phyloP scores from a whole-genome alignment of 345 rosid species.

The Gossypium turneri region DNA sequence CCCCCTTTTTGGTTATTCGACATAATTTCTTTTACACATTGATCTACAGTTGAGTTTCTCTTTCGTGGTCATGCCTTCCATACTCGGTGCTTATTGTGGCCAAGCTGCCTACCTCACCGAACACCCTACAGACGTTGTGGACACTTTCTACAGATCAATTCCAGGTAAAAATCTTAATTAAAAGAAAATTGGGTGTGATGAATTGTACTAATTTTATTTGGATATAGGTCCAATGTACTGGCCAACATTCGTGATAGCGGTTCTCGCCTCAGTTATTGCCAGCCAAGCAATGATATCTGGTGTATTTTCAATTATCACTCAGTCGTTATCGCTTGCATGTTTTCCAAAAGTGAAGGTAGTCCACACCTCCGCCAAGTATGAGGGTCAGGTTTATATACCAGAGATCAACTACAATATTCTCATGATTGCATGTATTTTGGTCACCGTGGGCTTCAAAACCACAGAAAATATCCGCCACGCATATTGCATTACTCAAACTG shows the following conservation, averaged over 20 bases:
- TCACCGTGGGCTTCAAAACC: not conserved
- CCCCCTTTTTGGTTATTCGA: not conserved
- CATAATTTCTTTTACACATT: not conserved
- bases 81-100: not conserved
- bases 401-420: not conserved
- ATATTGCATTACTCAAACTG: not conserved
- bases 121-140: not conserved
- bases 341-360: not conserved
- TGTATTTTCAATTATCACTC: not conserved
- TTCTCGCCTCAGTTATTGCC: not conserved
- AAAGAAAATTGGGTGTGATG: not conserved
- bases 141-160: not conserved
- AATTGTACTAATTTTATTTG: not conserved
- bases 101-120: not conserved
- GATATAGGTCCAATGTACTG: not conserved
- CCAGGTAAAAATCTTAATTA: not conserved
- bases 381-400: conserved; percentile 1
- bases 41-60: not conserved
- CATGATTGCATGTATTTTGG: not conserved
- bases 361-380: not conserved
- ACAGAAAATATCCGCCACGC: not conserved
- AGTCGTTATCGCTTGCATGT: not conserved
- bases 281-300: conserved; percentile 3
- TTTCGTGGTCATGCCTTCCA: not conserved
- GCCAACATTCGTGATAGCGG: not conserved